These are phyloP conservation scores for Kwoniella botswanensis DNA, from an alignment of 768 basidiomycete species.

Conservation along the genomic window DNA sequence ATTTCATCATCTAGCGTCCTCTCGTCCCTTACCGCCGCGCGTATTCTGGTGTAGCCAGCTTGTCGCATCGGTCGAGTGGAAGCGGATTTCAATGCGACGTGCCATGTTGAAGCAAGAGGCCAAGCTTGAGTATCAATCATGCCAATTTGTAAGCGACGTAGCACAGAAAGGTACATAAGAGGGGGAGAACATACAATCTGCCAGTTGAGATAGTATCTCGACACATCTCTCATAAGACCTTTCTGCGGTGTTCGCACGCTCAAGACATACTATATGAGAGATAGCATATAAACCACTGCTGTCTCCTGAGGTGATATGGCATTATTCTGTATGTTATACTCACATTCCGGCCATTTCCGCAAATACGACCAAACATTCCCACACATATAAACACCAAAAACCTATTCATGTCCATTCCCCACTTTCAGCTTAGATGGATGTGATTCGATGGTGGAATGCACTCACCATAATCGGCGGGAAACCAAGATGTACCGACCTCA, in stretches of 20 bases:
- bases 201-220: constrained; percentile 22
- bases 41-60: constrained; percentile 7
- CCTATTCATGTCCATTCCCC: not conserved
- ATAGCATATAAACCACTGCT: no score
- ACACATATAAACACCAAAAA: constrained; percentile 32
- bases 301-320: no score
- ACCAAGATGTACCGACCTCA: constrained; percentile 23
- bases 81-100: constrained; percentile 16
- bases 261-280: constrained; percentile 15
- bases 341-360: constrained; percentile 29
- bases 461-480: constrained; percentile 33
- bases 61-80: not conserved
- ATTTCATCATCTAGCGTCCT: constrained; percentile 28
- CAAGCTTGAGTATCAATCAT: constrained; percentile 14
- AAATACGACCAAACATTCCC: constrained; percentile 25
- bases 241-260: constrained; percentile 4
- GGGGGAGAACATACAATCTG: constrained; percentile 24
- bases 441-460: no score
- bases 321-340: no score
- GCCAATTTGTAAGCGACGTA: no score
- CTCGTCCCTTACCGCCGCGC: constrained; percentile 22
- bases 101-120: constrained; percentile 28
- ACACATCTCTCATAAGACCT: constrained; percentile 15
- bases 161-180: no score
- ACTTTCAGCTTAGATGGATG: no score